Evolutionary conservation across 2,329 filamentous ascomycete species (phyloP).

Genomic region (Hymenoscyphus repandus): DNA sequence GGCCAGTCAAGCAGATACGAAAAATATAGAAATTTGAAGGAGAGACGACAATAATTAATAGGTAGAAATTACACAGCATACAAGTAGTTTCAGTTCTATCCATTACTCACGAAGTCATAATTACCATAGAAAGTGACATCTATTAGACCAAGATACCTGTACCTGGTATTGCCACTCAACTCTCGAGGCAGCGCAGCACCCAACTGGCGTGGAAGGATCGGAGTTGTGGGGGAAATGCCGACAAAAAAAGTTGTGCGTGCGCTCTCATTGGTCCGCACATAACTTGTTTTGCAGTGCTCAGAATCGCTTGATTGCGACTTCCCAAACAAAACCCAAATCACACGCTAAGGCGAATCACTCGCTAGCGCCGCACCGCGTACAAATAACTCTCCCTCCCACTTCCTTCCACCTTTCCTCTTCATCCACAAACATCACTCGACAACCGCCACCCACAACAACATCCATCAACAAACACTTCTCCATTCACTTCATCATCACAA

Average conservation of each 20-base stretch:
- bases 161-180: too few relatives aligned
- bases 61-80: too few relatives aligned
- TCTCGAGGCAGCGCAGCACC: too few relatives aligned
- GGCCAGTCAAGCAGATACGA: too few relatives aligned
- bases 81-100: too few relatives aligned
- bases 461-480: conserved; percentile 1
- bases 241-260: conserved; percentile 2
- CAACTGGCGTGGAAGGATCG: too few relatives aligned
- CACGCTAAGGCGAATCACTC: conserved; percentile 22
- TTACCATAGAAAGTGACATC: too few relatives aligned
- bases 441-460: conserved; percentile 17
- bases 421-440: conserved; percentile 26
- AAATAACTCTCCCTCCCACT: conserved; percentile 31
- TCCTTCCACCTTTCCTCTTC: conserved; percentile 24
- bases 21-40: too few relatives aligned
- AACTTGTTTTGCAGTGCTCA: conserved; percentile 6
- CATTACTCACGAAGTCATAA: background rate
- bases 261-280: conserved; percentile 17
- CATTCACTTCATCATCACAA: conserved; percentile 10
- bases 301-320: conserved; percentile 1
- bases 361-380: conserved; percentile 24
- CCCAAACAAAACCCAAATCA: conserved; percentile 12
- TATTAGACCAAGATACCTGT: too few relatives aligned
- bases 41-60: too few relatives aligned
- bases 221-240: too few relatives aligned